Percentiles rank a stretch among this genome's conserved stretches.
phyloP scores from a whole-genome alignment of 148 eudicot species.

The Rhododendron williamsianum region DNA sequence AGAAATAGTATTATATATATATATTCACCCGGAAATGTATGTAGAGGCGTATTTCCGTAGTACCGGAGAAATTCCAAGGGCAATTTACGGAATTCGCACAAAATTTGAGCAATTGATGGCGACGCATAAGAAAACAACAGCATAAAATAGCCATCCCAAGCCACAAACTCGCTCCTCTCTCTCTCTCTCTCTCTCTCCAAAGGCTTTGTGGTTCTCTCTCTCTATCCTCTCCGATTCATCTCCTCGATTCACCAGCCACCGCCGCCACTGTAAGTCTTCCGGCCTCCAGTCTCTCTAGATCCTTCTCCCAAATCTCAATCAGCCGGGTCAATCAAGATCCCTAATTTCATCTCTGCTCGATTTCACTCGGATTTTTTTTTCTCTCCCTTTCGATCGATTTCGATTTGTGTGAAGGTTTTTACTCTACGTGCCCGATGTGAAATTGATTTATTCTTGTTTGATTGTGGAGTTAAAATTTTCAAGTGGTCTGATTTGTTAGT shows the following conservation, averaged over 20 bases:
- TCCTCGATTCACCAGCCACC: constrained; percentile 10
- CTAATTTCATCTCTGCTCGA: not conserved
- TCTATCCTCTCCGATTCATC: constrained; percentile 6
- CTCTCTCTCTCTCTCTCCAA: not conserved
- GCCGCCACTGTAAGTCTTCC: constrained; percentile 5
- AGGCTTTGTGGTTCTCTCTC: constrained; percentile 3
- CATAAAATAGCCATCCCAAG: constrained; percentile 17
- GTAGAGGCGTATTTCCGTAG: not conserved
- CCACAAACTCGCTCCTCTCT: not conserved
- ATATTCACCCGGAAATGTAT: not conserved
- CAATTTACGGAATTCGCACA: not conserved
- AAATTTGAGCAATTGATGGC: constrained; percentile 6
- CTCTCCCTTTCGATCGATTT: not conserved
- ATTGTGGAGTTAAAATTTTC: not conserved
- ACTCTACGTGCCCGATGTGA: not conserved
- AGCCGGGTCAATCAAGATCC: not conserved
- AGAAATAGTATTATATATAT: no score
- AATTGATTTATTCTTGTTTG: not conserved
- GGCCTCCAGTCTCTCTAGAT: not conserved
- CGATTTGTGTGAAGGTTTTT: not conserved
- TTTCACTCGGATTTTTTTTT: not conserved
- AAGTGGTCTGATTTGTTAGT: not conserved
- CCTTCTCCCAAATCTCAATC: not conserved
- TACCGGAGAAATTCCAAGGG: not conserved
- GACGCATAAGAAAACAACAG: constrained; percentile 12